Percentiles rank a stretch among this genome's conserved stretches.
Conservation (phyloP, 1,284 basidiomycete species). For the Moniliophthora roreri region DNA sequence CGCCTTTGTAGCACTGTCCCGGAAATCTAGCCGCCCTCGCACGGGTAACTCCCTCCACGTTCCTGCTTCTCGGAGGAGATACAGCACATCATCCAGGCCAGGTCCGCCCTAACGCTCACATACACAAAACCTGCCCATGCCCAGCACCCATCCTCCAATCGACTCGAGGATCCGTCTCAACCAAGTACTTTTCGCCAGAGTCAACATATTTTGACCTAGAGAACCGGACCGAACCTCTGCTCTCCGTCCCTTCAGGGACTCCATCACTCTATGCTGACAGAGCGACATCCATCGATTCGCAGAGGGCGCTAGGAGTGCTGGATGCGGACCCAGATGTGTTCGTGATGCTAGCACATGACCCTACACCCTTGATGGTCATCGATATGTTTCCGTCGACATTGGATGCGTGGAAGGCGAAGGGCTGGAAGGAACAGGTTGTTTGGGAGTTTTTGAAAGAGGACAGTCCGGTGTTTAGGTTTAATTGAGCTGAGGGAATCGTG, state of each 20-base stretch:
- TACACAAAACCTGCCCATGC: slow-evolving; percentile 18
- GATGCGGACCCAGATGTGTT: slow-evolving; percentile 22
- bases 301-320: slow-evolving; percentile 15
- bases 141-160: slow-evolving; percentile 14
- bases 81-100: slow-evolving; percentile 22
- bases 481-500: not conserved
- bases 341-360: slow-evolving; percentile 22
- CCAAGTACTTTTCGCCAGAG: slow-evolving; percentile 12
- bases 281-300: not conserved
- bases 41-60: slow-evolving; percentile 21
- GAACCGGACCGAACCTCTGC: slow-evolving; percentile 14
- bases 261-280: slow-evolving; percentile 7
- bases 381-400: slow-evolving; percentile 17
- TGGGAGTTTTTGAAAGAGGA: slow-evolving; percentile 23
- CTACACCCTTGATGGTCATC: slow-evolving; percentile 13
- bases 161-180: slow-evolving; percentile 13
- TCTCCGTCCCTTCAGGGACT: slow-evolving; percentile 9
- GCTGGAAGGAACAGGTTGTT: slow-evolving; percentile 20
- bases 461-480: slow-evolving; percentile 16
- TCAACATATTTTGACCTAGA: slow-evolving; percentile 12
- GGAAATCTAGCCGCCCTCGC: slow-evolving; percentile 23
- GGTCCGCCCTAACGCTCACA: slow-evolving; percentile 18
- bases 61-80: slow-evolving; percentile 23
- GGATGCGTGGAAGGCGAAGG: slow-evolving; percentile 22
- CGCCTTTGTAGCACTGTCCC: slow-evolving; percentile 4